phyloP scores from a whole-genome alignment of 257 asterid species.

The Nicotiana benthamiana region DNA sequence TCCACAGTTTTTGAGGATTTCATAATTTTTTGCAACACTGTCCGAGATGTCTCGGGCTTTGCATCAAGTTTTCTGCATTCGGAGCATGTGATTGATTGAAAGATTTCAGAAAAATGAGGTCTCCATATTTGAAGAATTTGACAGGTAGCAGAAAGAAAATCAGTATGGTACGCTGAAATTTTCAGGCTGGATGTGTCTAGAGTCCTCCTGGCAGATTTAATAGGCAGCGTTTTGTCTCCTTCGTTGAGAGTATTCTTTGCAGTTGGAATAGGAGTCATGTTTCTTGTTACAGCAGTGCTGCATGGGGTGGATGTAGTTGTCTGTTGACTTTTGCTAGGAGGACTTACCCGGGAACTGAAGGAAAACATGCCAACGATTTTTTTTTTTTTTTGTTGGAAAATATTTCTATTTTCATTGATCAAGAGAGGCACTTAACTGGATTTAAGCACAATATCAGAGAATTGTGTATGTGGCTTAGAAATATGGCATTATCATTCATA shows the following conservation, averaged over 20 bases:
- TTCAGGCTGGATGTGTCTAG: constrained; percentile 33
- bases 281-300: constrained; percentile 22
- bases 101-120: not conserved
- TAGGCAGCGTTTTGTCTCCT: constrained; percentile 25
- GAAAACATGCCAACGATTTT: constrained; percentile 13
- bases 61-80: constrained; percentile 33
- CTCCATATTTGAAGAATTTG: not conserved
- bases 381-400: constrained; percentile 9
- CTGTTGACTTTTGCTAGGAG: constrained; percentile 32
- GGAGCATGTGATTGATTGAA: not conserved
- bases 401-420: not conserved
- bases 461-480: not conserved
- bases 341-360: constrained; percentile 30
- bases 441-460: not conserved
- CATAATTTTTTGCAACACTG: constrained; percentile 24
- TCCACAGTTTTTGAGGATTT: constrained; percentile 27
- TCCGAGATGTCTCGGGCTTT: constrained; percentile 31
- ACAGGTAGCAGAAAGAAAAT: not conserved
- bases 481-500: not conserved
- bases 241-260: constrained; percentile 20
- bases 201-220: constrained; percentile 25
- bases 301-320: constrained; percentile 27
- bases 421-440: not conserved
- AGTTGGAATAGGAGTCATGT: constrained; percentile 19
- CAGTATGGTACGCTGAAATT: constrained; percentile 37